Base-by-base conservation (phyloP, 129 eudicot genomes). In the Oenanthe sinensis region DNA sequence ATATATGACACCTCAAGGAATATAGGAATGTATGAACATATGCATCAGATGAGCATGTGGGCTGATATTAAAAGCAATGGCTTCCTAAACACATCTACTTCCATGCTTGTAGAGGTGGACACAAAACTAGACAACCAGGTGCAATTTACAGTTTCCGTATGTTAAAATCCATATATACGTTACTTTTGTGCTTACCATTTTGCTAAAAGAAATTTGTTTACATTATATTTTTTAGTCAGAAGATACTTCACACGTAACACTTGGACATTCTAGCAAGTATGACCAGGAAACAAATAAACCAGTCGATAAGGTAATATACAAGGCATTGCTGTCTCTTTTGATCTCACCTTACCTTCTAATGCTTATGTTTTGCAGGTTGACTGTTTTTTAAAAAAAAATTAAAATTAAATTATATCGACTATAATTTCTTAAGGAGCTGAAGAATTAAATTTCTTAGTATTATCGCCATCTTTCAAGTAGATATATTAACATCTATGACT, bases 31-130 rank as follows among this genome's bases (percentile, higher is more conserved):
- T 95, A 86, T 49, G 99, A 95, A 45, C 90, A 97, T 42, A 86
- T 95, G 82, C 90, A 87, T 76, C 98, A 87, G 79, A 83, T 95
- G 84, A 86, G 85, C 82, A 87, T 92, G 91, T 95, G 99, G 99
- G 92, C 88, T 74, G 97, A 95, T 84, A 91, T 83, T 79, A 91
- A 89, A 87, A 92, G 90, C 48, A 86, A 83, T 63, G 84, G 87
- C 39, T 94, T 78, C 79, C 85, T 85, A 36, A 91, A 90, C 79
- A 77, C 92, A 73, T 80, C 96, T 47, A 79, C 92, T 14, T 79
- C 93, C 52, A 71, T 87, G 88, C 84, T 95, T 79, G 65, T 87
- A n/a, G 90, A 90, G 70, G 84, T 90, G 83, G 94, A 90, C 22
- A 45, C 89, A 8, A 87, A 86, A 83, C 80, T 88, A 77, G 93